phyloP scores from a whole-genome alignment of 441 rosid species.

The Adansonia madagascariensis region DNA sequence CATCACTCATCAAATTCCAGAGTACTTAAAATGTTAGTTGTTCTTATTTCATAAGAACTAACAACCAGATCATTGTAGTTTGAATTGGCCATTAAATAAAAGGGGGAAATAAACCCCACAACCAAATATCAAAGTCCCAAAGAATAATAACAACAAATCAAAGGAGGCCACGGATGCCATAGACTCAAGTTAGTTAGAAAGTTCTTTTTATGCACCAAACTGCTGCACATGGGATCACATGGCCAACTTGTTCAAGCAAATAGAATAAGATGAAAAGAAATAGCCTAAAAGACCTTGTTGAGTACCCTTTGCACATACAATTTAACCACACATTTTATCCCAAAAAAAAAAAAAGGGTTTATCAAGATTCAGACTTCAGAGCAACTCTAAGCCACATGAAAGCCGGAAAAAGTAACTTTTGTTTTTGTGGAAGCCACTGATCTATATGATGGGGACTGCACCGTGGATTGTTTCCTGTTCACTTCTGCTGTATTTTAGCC shows the following conservation, averaged over 20 bases:
- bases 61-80: conserved; percentile 29
- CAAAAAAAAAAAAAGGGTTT: background rate
- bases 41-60: conserved; percentile 14
- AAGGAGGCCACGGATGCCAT: conserved; percentile 27
- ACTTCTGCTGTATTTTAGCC: conserved; percentile 19
- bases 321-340: conserved; percentile 31
- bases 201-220: conserved; percentile 24
- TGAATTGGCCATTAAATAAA: background rate
- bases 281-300: conserved; percentile 31
- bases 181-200: conserved; percentile 9
- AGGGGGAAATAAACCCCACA: conserved; percentile 19
- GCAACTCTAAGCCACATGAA: conserved; percentile 35
- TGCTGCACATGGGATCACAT: conserved; percentile 53
- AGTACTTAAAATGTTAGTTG: background rate
- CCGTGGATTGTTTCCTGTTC: conserved; percentile 21
- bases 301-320: conserved; percentile 26
- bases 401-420: conserved; percentile 24
- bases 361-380: conserved; percentile 6
- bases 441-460: conserved; percentile 35
- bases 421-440: conserved; percentile 15
- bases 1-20: conserved; percentile 8
- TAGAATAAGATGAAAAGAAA: conserved; percentile 31
- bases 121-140: conserved; percentile 16
- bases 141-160: conserved; percentile 31
- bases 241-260: conserved; percentile 38